These are phyloP conservation scores for Scheffersomyces coipomensis DNA, from an alignment of 805 yeast species.

Conservation along the genomic window DNA sequence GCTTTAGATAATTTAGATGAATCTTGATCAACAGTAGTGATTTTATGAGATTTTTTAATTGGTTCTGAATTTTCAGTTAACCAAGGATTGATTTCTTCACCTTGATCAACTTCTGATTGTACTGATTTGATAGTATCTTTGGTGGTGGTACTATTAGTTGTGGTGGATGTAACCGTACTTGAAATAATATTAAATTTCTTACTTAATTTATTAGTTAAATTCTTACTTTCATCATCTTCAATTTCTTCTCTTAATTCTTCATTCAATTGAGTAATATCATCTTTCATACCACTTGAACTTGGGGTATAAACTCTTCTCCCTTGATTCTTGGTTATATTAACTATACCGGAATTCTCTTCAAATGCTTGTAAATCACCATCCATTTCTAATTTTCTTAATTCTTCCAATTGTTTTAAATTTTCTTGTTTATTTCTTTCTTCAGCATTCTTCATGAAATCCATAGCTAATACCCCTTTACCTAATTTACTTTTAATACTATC, in stretches of 20 bases:
- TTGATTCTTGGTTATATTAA: constrained; percentile 54
- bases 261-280: constrained; percentile 33
- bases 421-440: constrained; percentile 63
- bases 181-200: constrained; percentile 19
- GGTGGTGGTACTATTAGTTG: constrained; percentile 3
- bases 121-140: constrained; percentile 6
- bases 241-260: constrained; percentile 41
- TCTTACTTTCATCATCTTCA: constrained; percentile 49
- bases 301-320: constrained; percentile 87
- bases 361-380: constrained; percentile 36
- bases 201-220: constrained; percentile 40
- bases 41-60: constrained; percentile 29
- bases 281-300: constrained; percentile 41
- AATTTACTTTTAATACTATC: constrained; percentile 35
- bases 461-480: constrained; percentile 89
- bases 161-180: constrained; percentile 9
- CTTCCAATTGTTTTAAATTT: constrained; percentile 53
- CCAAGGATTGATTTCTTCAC: constrained; percentile 38
- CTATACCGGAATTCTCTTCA: constrained; percentile 34
- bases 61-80: constrained; percentile 16
- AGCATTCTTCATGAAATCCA: constrained; percentile 96
- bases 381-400: constrained; percentile 46
- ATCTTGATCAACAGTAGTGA: constrained; percentile 29
- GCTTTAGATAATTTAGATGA: constrained; percentile 39
- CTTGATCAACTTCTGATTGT: constrained; percentile 1